These are phyloP conservation scores for Aureobasidium sp. DNA, from an alignment of 2,329 filamentous ascomycete species.

Conservation along the genomic window DNA sequence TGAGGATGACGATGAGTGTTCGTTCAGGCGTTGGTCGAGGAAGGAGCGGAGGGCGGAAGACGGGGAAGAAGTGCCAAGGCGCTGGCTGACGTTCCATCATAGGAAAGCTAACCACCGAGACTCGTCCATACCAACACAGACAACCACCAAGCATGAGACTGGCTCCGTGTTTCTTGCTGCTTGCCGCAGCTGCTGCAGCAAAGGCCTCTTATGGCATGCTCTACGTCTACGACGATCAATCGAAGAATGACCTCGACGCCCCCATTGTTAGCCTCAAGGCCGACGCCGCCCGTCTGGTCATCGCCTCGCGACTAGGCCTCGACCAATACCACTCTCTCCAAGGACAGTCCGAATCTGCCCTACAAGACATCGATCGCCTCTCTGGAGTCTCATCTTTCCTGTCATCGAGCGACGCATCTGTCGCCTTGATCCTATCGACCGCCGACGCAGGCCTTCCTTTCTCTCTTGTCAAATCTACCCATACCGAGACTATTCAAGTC, in stretches of 20 bases:
- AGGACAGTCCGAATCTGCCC: slow-evolving; percentile 31
- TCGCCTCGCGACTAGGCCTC: slow-evolving; percentile 44
- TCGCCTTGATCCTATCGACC: slow-evolving; percentile 21
- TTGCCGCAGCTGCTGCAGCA: slow-evolving; percentile 31
- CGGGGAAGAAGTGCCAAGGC: not conserved
- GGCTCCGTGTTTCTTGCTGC: slow-evolving; percentile 31
- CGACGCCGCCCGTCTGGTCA: slow-evolving; percentile 40
- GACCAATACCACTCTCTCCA: slow-evolving; percentile 40
- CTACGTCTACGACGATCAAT: slow-evolving; percentile 29
- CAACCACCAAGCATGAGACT: slow-evolving; percentile 36
- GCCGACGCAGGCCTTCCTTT: not conserved
- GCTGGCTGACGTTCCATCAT: slow-evolving; percentile 8
- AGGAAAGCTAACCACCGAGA: not conserved
- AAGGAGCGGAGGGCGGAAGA: not conserved
- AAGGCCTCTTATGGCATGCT: slow-evolving; percentile 28
- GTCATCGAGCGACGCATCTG: slow-evolving; percentile 16
- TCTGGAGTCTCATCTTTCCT: slow-evolving; percentile 37
- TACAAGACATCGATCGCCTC: slow-evolving; percentile 40
- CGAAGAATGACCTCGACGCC: slow-evolving; percentile 23
- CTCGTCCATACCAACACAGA: not conserved
- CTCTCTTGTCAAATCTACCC: not conserved
- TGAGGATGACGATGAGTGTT: not conserved
- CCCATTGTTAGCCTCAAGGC: slow-evolving; percentile 38
- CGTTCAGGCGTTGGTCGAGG: not conserved
- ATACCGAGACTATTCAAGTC: not conserved